Conservation (phyloP, 192 early-diverging fungal species). For the Backusella tuberculispora region DNA sequence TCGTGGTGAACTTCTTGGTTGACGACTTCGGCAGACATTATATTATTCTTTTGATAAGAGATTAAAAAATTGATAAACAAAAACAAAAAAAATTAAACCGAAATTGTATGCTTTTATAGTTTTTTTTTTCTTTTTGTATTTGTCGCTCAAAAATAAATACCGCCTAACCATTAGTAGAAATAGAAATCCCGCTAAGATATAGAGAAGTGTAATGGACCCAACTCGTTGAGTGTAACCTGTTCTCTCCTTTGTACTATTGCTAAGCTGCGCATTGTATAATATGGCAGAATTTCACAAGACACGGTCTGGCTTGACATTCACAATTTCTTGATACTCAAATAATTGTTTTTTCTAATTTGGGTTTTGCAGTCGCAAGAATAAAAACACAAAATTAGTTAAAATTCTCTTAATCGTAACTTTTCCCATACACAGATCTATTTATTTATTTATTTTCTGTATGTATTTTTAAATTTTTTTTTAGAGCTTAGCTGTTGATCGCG, state of each 20-base stretch:
- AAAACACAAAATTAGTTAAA: constrained; percentile 11
- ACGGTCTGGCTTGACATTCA: background rate
- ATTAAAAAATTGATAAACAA: background rate
- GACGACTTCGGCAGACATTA: constrained; percentile 10
- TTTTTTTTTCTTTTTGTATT: background rate
- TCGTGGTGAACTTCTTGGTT: background rate
- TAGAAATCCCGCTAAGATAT: background rate
- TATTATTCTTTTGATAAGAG: background rate
- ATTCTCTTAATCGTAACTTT: background rate
- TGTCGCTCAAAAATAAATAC: background rate
- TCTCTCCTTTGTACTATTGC: background rate
- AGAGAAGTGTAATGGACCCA: background rate
- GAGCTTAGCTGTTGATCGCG: too few relatives aligned
- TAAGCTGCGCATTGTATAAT: background rate
- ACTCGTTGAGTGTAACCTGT: background rate
- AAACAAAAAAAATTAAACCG: background rate
- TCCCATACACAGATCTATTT: background rate
- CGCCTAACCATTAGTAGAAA: background rate
- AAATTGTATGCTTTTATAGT: constrained; percentile 2
- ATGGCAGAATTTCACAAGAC: background rate
- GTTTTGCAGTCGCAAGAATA: background rate
- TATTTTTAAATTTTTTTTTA: background rate
- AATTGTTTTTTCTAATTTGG: constrained; percentile 5
- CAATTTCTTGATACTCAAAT: background rate
- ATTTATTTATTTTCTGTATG: background rate